Percentiles rank a stretch among this genome's conserved stretches.
phyloP scores from a whole-genome alignment of 1,284 basidiomycete species.

The Fomitopsis betulina region DNA sequence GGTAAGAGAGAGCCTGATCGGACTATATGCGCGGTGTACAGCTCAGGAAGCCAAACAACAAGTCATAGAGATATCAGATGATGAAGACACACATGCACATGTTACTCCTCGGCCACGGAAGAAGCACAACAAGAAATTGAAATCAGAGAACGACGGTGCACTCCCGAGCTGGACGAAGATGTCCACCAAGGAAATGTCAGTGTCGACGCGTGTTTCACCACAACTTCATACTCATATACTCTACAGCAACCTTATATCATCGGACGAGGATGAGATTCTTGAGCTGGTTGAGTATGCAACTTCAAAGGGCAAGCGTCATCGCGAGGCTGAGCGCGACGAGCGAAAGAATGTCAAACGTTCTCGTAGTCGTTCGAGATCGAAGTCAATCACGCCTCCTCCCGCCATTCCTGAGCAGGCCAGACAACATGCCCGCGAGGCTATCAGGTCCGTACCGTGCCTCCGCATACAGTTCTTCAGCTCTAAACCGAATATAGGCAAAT shows the following conservation, averaged over 20 bases:
- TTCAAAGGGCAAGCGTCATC: constrained; percentile 9
- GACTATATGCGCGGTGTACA: background rate
- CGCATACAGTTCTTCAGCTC: background rate
- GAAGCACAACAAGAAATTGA: constrained; percentile 33
- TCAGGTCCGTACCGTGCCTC: constrained; percentile 40
- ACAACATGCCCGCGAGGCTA: constrained; percentile 47
- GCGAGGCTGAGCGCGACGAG: constrained; percentile 8
- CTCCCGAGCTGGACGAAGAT: constrained; percentile 24
- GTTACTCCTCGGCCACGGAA: constrained; percentile 29
- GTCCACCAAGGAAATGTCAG: constrained; percentile 20
- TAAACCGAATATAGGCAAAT: constrained; percentile 34
- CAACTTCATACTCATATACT: background rate
- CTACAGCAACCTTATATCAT: constrained; percentile 26
- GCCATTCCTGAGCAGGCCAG: constrained; percentile 45
- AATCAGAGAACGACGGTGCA: constrained; percentile 15
- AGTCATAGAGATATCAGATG: constrained; percentile 15
- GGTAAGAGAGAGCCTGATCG: background rate
- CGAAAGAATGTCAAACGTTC: constrained; percentile 32
- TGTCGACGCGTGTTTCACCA: background rate
- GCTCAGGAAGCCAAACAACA: constrained; percentile 8
- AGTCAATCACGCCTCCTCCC: constrained; percentile 72
- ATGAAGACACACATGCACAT: constrained; percentile 19
- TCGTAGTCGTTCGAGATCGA: constrained; percentile 58
- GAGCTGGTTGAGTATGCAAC: constrained; percentile 30
- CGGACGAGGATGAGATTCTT: constrained; percentile 47